Conservation (phyloP, 2,329 filamentous ascomycete genomes). For the Colletotrichum euphorbiae region DNA sequence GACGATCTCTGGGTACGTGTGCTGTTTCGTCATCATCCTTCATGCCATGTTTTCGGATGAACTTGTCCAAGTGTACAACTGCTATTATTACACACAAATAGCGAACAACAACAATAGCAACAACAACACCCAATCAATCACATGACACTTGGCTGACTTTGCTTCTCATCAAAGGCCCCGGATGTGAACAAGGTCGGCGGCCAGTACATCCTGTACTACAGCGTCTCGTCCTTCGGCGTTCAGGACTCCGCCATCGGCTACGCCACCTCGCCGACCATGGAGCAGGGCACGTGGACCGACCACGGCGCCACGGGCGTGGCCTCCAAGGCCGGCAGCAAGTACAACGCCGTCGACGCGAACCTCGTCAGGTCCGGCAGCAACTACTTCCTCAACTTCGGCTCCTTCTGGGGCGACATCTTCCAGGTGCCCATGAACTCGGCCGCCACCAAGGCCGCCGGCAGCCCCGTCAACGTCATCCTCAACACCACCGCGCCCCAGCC, state of each 20-base stretch:
- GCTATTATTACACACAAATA: too few species aligned
- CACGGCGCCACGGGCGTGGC: slow-evolving; percentile 65
- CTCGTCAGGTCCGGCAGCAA: slow-evolving; percentile 55
- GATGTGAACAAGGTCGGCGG: slow-evolving; percentile 69
- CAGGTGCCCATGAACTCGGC: slow-evolving; percentile 62
- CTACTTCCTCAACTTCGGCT: slow-evolving; percentile 71
- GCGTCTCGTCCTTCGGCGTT: slow-evolving; percentile 71
- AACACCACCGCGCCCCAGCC: slow-evolving; percentile 63
- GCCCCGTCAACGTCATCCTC: slow-evolving; percentile 62
- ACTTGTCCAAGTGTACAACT: background rate
- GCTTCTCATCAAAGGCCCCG: slow-evolving; percentile 62
- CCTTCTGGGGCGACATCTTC: slow-evolving; percentile 76
- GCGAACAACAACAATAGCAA: background rate
- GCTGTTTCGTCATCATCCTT: too few species aligned
- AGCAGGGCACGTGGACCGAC: slow-evolving; percentile 70
- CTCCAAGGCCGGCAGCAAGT: slow-evolving; percentile 54
- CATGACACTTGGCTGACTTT: background rate
- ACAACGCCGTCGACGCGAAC: slow-evolving; percentile 72
- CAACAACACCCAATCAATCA: background rate
- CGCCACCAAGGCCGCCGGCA: slow-evolving; percentile 45
- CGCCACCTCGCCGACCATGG: slow-evolving; percentile 58
- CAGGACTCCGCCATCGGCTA: slow-evolving; percentile 72
- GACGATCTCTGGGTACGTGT: slow-evolving; percentile 56
- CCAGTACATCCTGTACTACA: slow-evolving; percentile 76
- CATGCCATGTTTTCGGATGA: background rate